Evolutionary conservation across 2,329 filamentous ascomycete genomes (phyloP).

Genomic region (Colletotrichum costaricense): DNA sequence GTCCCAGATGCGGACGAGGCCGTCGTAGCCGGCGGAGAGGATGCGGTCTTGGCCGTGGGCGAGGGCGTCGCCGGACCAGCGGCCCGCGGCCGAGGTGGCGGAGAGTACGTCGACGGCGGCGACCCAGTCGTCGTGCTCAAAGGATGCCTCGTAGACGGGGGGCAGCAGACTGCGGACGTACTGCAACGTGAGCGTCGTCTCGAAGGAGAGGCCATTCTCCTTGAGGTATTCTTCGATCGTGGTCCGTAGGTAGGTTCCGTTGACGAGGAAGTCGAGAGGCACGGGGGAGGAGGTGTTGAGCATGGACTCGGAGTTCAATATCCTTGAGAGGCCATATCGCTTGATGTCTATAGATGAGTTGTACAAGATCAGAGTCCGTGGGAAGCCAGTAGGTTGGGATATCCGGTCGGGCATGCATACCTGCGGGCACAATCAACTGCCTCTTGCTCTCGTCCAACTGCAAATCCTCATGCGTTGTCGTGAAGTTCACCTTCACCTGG

Average conservation of each 20-base stretch:
- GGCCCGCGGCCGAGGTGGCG: constrained; percentile 68
- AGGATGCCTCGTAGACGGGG: constrained; percentile 88
- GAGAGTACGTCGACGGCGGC: constrained; percentile 87
- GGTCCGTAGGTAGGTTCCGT: constrained; percentile 90
- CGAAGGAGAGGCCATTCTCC: constrained; percentile 86
- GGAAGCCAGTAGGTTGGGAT: constrained; percentile 6
- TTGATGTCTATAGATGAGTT: constrained; percentile 64
- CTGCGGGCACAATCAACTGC: constrained; percentile 71
- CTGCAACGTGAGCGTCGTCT: constrained; percentile 88
- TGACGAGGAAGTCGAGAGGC: constrained; percentile 94
- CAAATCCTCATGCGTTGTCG: constrained; percentile 70
- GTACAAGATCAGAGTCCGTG: neutral
- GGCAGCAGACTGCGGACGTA: constrained; percentile 94
- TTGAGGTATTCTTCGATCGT: constrained; percentile 92
- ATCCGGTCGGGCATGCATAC: constrained; percentile 47
- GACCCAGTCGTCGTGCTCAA: constrained; percentile 98
- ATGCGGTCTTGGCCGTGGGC: constrained; percentile 75
- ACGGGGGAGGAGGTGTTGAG: constrained; percentile 73
- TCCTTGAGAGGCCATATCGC: constrained; percentile 76
- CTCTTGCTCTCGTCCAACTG: constrained; percentile 71
- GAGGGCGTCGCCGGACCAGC: constrained; percentile 63
- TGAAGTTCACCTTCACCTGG: constrained; percentile 77
- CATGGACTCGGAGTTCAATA: constrained; percentile 79
- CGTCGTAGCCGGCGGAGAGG: constrained; percentile 94
- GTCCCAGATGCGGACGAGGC: constrained; percentile 89